Base-by-base conservation (phyloP, 108 stramenopile genomes). In the Licmophora abbreviata region DNA sequence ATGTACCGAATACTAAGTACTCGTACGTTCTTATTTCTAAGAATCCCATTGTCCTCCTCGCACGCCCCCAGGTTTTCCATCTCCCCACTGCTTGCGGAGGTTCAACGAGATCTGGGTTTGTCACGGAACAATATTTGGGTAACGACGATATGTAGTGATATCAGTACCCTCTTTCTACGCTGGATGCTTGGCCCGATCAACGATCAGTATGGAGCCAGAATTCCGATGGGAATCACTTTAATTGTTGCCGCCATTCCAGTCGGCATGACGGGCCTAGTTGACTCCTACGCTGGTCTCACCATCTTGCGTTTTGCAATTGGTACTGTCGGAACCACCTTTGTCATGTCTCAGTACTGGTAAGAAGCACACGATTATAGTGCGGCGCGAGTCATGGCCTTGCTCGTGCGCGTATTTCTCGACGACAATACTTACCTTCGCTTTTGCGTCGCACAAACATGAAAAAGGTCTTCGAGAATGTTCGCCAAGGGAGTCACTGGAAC, bases 401-500 rank as follows among this genome's bases (percentile, higher is more conserved):
- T 18, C 15, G 18, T 18, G 9, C 18, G 15, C 44, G 18, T 44
- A 9, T 44, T 44, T 18, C 9, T 18, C 15, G 18, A 12, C 15
- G 44, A 44, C 12, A 20, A 17, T 15, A 18, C n/a, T 20, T 12
- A 18, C 44, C 44, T 17, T 17, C n/a, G 12, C 11, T 9, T 18
- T 44, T 44, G 44, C n/a, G 15, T n/a, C n/a, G n/a, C n/a, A n/a
- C n/a, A n/a, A n/a, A n/a, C n/a, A n/a, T n/a, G 45, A 21, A 73
- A 77, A 12, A 35, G 77, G 12, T 75, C 86, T 8, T 56, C 78
- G 18, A 63, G 68, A 12, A 88, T 94, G 81, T 94, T 94, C 56
- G 60, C 72, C 48, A 85, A 76, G 58, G 73, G 83, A 51, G 68
- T 90, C 41, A 88, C 73, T 17, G 93, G 93, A 38, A 81, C 85